phyloP scores from a whole-genome alignment of 257 asterid species.

The Handroanthus guayacan region DNA sequence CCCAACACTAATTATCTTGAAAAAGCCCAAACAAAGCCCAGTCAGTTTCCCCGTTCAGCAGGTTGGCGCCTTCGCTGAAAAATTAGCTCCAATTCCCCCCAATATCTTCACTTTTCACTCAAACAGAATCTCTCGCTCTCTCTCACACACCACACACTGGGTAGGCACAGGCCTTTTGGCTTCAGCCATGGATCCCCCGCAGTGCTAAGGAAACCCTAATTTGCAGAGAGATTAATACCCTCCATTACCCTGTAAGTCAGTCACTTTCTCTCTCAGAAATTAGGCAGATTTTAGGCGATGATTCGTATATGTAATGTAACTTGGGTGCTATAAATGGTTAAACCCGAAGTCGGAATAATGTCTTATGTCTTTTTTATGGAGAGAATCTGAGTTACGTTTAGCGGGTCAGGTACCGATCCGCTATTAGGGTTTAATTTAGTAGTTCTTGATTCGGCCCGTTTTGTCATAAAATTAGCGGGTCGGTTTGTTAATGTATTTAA shows the following conservation, averaged over 20 bases:
- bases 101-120: conserved; percentile 23
- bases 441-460: conserved; percentile 40
- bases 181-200: conserved; percentile 37
- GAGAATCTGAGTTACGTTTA: conserved; percentile 2
- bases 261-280: conserved; percentile 16
- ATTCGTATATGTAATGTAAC: conserved; percentile 29
- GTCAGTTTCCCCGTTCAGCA: conserved; percentile 29
- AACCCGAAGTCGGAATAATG: conserved; percentile 42
- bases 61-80: conserved; percentile 54
- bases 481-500: conserved; percentile 35
- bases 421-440: conserved; percentile 47
- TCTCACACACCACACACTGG: conserved; percentile 35
- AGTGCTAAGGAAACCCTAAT: conserved; percentile 40
- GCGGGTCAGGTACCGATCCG: conserved; percentile 47
- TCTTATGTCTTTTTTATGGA: conserved; percentile 18
- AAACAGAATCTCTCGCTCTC: conserved; percentile 11
- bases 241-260: conserved; percentile 39
- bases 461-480: conserved; percentile 36
- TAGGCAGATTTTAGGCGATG: conserved; percentile 17
- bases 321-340: conserved; percentile 32
- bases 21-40: conserved; percentile 40
- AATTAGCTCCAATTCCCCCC: conserved; percentile 29
- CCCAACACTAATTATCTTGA: conserved; percentile 10
- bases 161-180: conserved; percentile 13
- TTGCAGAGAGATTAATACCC: not conserved